Evolutionary conservation across 2,329 filamentous ascomycete species (phyloP), one percentile per base, ranked within the genome.

Genomic region (Kalmusia sp.): DNA sequence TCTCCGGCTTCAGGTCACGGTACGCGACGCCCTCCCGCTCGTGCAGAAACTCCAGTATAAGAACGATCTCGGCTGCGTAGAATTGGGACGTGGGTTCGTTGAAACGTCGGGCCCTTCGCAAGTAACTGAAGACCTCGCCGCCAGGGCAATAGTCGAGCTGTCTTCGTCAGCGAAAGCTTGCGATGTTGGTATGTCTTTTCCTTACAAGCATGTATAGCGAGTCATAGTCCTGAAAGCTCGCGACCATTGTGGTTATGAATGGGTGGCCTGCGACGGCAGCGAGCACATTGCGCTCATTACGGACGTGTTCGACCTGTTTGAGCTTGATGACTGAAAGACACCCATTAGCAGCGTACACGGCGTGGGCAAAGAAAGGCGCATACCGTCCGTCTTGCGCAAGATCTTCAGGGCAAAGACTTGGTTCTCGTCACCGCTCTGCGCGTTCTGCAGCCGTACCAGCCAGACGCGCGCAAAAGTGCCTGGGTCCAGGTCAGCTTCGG

Each of bases 231-330:
- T 91, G 87, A 77, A 93, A 95, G 61, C 90, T 91, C 55, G 87
- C 88, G 44, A 89, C 81, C 69, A 93, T 83, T 57, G 84, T 87
- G 47, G 91, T 93, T 70, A 95, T 93, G 76, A 93, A 95, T 21
- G 91, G 91, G 70, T 93, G 87, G 21, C 90, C 90, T 40, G 88
- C 87, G 41, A 93, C 88, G 59, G 90, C 87, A 67, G 86, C 84
- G 46, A 95, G 85, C 62, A 93, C 88, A 58, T 87, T 84, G 64
- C 90, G 88, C 80, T 95, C 91, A 75, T 93, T 90, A 56, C 89
- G 88, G 49, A 93, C 90, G 74, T 95, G 91, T 76, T 93, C 90
- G 62, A 93, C 87, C 70, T 95, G 91, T 80, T 93, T 93, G 52
- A 93, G 83, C 59, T 88, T 88, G 72, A 95, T 89, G 38, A 95